Evolutionary conservation across 2,329 filamentous ascomycete genomes (phyloP), one percentile per base, ranked within the genome.

Genomic region (Clonostachys solani): DNA sequence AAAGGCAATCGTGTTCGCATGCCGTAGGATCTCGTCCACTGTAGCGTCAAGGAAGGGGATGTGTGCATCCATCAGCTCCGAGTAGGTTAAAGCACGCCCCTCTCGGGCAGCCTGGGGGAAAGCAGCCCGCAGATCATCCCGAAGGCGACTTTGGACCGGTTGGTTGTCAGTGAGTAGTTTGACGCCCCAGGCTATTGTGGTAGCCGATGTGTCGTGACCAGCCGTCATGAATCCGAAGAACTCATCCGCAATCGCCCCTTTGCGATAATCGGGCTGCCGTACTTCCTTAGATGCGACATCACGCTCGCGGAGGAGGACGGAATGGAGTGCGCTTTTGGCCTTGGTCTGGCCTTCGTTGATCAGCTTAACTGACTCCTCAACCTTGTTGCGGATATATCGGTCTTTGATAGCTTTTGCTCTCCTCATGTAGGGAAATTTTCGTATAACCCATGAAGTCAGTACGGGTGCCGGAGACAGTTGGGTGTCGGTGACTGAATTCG

Each of bases 21-120:
- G 42, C 1, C 69, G 60, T 1, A 70, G 52, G 1, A 60, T 54
- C 47, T 73, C 67, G 45, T 69, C 65, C 2, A 69, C 50, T 3
- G 62, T 55, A 5, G 65, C 66, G 35, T 71, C 67, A 1, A 71
- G 59, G 49, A 67, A 69, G 1, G 62, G 60, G 2, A 65, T 50
- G 0, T 56, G 49, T 4, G 54, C 44, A n/a, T 45, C 45, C 1
- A 48, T 48, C 9, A 69, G 57, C 50, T 69, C 66, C 2, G 52
- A 33, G 2, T 55, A 51, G 0, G 54, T 56, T 2, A 62, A 65
- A 5, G 49, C 17, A 2, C 64, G 56, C 0, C 44, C 37, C 5
- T 55, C 53, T 0, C 37, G 18, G 1, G 34, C 18, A 1, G 63
- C 63, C 1, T 50, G 36, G 13, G 54, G 36, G 3, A 55, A 50